Base-by-base conservation (phyloP, 495 filamentous ascomycete genomes). In the Bombardia bombarda region DNA sequence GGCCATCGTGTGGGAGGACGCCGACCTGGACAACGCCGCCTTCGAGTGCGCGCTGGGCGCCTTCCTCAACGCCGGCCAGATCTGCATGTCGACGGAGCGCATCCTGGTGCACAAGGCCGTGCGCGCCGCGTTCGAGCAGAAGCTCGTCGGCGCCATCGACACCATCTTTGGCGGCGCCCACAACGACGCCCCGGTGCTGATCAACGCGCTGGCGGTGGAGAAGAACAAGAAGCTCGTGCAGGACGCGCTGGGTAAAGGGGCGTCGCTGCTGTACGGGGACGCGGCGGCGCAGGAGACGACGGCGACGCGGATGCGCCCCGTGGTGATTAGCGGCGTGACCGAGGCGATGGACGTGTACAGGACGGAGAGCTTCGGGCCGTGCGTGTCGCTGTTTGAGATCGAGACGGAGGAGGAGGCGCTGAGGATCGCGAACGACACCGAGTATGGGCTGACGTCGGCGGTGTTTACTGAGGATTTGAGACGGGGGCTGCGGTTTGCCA, bases 81-180 rank as follows among this genome's bases (percentile, higher is more conserved):
- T 93, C 38, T 96, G 90, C 69, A 92, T 96, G 90, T 76, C 79
- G 2, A 94, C 88, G 0, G 90, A 95, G 67, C 79, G 84, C 20
- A 86, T 96, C 56, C 63, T 95, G 17, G 85, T 95, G 18, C 84
- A 93, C 56, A 75, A 77, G 28, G 69, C 73, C 13, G 61, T 95
- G 40, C 74, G 74, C 20, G 70, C 72, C 9, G 58, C 75, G 35
- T 96, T 94, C 60, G 74, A 78, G 38, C 61, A 68, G 38, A 73
- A 78, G 49, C 61, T 90, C 8, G 71, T 78, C 40, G 53, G 58
- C 3, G 70, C 74, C 13, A 60, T 79, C 17, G 65, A 68, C 6
- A 46, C 66, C 3, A 66, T 72, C 13, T 80, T 75, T 38, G 68
- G 72, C 34, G 24, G 52, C 64, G 17, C 21, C 1, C 67, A 70